phyloP scores from a whole-genome alignment of 176 grass and related monocot genomes.

The Rhynchospora tenuis region DNA sequence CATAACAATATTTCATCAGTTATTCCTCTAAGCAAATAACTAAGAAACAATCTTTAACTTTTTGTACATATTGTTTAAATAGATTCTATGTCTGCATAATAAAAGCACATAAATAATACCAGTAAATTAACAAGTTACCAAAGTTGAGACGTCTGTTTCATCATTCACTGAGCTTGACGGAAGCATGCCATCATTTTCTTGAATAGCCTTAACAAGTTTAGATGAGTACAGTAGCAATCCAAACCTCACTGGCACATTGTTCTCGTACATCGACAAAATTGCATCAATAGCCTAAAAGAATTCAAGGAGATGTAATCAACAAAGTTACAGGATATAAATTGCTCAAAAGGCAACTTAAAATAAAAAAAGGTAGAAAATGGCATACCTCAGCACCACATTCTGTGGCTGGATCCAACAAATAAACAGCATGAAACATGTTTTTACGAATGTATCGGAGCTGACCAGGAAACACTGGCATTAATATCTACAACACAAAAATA shows the following conservation, averaged over 20 bases:
- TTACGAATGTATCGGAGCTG: constrained; percentile 93
- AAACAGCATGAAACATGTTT: constrained; percentile 94
- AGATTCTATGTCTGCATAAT: constrained; percentile 16
- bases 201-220: constrained; percentile 49
- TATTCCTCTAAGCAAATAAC: neutral
- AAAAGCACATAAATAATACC: constrained; percentile 29
- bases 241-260: constrained; percentile 81
- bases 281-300: constrained; percentile 67
- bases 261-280: constrained; percentile 78
- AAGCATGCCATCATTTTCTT: constrained; percentile 55
- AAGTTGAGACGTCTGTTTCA: constrained; percentile 61
- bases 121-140: constrained; percentile 56
- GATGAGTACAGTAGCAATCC: constrained; percentile 89
- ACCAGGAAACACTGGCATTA: constrained; percentile 97
- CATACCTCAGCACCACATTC: constrained; percentile 72
- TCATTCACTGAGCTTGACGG: constrained; percentile 19
- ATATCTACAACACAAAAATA: constrained; percentile 56
- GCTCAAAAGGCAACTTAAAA: constrained; percentile 10
- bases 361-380: constrained; percentile 11
- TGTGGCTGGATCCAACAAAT: constrained; percentile 91
- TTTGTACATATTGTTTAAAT: constrained; percentile 7
- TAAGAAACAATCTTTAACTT: neutral
- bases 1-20: neutral
- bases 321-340: constrained; percentile 29
- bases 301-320: constrained; percentile 33